Base-by-base conservation (phyloP, 768 basidiomycete genomes). In the Boletus subparvulus region DNA sequence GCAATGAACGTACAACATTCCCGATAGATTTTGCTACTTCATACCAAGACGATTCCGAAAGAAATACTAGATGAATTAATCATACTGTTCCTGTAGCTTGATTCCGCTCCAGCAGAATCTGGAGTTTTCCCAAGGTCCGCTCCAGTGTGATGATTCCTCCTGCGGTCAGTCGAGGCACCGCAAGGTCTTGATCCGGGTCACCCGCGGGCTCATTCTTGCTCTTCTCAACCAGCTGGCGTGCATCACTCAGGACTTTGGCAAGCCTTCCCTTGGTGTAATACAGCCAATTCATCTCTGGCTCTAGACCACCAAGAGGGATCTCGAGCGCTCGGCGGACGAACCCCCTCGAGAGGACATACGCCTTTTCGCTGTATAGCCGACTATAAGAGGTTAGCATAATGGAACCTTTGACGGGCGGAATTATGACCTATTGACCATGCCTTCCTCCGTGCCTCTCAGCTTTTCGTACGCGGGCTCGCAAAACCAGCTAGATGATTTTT, bases 391-490 rank as follows among this genome's bases (percentile, higher is more conserved):
- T 59, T 32, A 51, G 48, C 39, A 54, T 5, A 35, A 33, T n/a
- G 17, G 10, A 44, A 19, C 41, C 9, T 42, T 40, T 30, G 21
- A 10, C 35, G 24, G 39, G 26, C n/a, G 33, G 30, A 48, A 53
- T 53, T 12, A 74, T 50, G 47, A 88, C 86, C 90, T 92, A 66
- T 94, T 95, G 51, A 94, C 84, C 46, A 79, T 88, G 33, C 92
- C 94, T 69, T 97, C 94, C 61, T 88, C 85, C 0, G 94, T 96
- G 2, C 93, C 92, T 59, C 92, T 81, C 41, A 96, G 76, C 66
- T 94, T 97, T 66, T 96, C 94, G 65, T 89, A 97, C 0, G 92
- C 92, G 26, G 94, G 94, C 68, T 98, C 94, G 63, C 90, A 93
- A 67, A 87, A 94, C 88, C 87, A 92, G 55, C 89, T 92, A 61